Percentiles rank a stretch among this genome's conserved stretches.
These are phyloP conservation scores for Spatholobus suberectus DNA, from an alignment of 306 rosid species.

Conservation along the genomic window DNA sequence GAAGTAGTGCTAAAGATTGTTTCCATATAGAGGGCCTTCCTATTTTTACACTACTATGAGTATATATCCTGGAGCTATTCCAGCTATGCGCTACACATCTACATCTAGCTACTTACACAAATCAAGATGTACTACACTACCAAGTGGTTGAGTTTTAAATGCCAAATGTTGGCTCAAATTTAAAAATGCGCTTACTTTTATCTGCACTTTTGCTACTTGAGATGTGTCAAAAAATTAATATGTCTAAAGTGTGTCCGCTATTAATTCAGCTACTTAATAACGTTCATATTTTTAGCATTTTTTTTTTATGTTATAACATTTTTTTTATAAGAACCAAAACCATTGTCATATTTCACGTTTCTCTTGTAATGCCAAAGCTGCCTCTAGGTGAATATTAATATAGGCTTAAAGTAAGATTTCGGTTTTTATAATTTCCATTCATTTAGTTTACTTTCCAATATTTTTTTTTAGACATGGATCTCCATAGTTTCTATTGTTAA, in stretches of 20 bases:
- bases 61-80: slow-evolving; percentile 43
- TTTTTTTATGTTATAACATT: not conserved
- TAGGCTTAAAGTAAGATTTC: not conserved
- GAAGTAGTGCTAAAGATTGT: slow-evolving; percentile 40
- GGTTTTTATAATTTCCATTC: not conserved
- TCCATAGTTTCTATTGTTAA: not conserved
- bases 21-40: slow-evolving; percentile 40
- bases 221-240: slow-evolving; percentile 41
- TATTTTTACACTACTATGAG: slow-evolving; percentile 45
- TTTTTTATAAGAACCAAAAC: not conserved
- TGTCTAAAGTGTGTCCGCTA: slow-evolving; percentile 41
- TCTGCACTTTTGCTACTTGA: slow-evolving; percentile 45
- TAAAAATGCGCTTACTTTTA: slow-evolving; percentile 44
- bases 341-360: not conserved
- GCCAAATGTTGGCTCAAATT: slow-evolving; percentile 59
- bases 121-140: slow-evolving; percentile 48
- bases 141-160: slow-evolving; percentile 56
- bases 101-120: slow-evolving; percentile 54
- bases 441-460: not conserved
- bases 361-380: not conserved
- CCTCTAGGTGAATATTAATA: not conserved
- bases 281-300: not conserved
- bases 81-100: slow-evolving; percentile 45
- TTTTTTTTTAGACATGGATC: not conserved
- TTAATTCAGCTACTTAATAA: slow-evolving; percentile 14